phyloP scores from a whole-genome alignment of 164 flowering plant genomes.

The Umbellularia californica region DNA sequence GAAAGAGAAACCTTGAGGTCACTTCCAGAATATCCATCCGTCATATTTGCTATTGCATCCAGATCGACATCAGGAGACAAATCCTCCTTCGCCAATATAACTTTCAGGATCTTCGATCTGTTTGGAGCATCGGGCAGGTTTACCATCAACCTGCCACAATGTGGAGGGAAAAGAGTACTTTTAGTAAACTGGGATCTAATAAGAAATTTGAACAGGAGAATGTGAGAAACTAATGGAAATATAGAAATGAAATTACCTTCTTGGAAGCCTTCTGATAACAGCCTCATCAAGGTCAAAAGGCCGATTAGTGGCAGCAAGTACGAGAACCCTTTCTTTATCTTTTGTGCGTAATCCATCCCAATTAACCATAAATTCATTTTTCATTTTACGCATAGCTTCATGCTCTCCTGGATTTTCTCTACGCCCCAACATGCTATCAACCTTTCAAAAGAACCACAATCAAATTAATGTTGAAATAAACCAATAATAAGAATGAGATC shows the following conservation, averaged over 20 bases:
- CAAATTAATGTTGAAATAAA: neutral
- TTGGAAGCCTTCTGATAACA: constrained; percentile 84
- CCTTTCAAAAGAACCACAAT: constrained; percentile 37
- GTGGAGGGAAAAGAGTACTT: neutral
- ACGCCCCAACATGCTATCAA: constrained; percentile 94
- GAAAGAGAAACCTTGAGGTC: constrained; percentile 68
- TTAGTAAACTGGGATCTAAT: constrained; percentile 1
- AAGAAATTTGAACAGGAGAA: too few species aligned
- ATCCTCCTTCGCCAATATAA: constrained; percentile 85
- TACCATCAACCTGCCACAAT: constrained; percentile 70
- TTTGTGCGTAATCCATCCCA: constrained; percentile 97
- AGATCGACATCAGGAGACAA: constrained; percentile 71
- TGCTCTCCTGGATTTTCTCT: constrained; percentile 94
- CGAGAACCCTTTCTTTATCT: constrained; percentile 83
- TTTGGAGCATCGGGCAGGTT: constrained; percentile 87
- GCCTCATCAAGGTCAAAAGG: constrained; percentile 98
- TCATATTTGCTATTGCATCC: constrained; percentile 77
- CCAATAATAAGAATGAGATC: neutral
- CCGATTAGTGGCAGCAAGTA: constrained; percentile 95
- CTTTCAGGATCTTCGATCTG: constrained; percentile 79
- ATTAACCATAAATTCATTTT: constrained; percentile 96
- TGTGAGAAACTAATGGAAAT: too few species aligned
- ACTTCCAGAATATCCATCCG: constrained; percentile 94
- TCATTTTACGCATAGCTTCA: constrained; percentile 98
- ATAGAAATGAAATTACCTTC: constrained; percentile 46